phyloP scores from a whole-genome alignment of 768 basidiomycete species.

The Psilocybe sp. region DNA sequence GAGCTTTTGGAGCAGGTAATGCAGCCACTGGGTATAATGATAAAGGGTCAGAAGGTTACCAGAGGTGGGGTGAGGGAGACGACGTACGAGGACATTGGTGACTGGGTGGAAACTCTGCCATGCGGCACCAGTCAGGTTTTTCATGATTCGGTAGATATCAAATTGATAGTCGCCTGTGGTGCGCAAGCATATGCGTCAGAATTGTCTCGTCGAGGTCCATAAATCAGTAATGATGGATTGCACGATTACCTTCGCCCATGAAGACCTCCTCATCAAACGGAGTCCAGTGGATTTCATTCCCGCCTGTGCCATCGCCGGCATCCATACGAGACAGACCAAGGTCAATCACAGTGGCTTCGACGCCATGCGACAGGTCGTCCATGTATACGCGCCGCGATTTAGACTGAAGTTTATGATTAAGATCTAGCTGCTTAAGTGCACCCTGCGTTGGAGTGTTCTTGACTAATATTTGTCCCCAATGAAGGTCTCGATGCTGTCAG shows the following conservation, averaged over 20 bases:
- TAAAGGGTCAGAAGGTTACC: slow-evolving; percentile 2
- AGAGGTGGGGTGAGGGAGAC: background rate
- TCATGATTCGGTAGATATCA: slow-evolving; percentile 92
- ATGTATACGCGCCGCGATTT: slow-evolving; percentile 39
- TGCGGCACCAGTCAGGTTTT: slow-evolving; percentile 46
- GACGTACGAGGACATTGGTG: slow-evolving; percentile 86
- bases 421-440: slow-evolving; percentile 31
- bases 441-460: slow-evolving; percentile 40
- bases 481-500: slow-evolving; percentile 92
- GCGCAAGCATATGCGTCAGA: background rate
- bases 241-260: slow-evolving; percentile 74
- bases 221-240: background rate
- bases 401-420: slow-evolving; percentile 27
- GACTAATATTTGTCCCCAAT: slow-evolving; percentile 95
- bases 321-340: slow-evolving; percentile 89
- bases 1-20: slow-evolving; percentile 77
- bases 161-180: slow-evolving; percentile 86
- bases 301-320: slow-evolving; percentile 43
- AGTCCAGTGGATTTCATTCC: slow-evolving; percentile 63
- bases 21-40: slow-evolving; percentile 69
- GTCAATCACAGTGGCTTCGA: slow-evolving; percentile 87
- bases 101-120: slow-evolving; percentile 82
- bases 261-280: slow-evolving; percentile 88
- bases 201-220: background rate
- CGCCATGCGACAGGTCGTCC: slow-evolving; percentile 66